Percentiles rank a stretch among this genome's conserved stretches.
phyloP scores from a whole-genome alignment of 345 rosid genomes.

The Aurinia saxatilis region DNA sequence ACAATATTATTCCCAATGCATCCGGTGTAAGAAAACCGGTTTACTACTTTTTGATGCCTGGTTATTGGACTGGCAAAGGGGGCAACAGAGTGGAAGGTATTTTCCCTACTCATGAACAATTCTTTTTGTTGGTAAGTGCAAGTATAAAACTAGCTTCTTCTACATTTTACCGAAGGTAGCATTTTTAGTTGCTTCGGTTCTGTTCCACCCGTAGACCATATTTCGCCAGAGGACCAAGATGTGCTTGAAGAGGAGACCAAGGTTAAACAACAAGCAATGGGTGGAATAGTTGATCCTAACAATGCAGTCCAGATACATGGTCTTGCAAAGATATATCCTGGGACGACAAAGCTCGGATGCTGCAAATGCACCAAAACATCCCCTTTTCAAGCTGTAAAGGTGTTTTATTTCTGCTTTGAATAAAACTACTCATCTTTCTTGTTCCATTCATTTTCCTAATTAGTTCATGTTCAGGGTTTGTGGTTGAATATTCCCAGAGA shows the following conservation, averaged over 20 bases:
- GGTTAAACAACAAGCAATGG: conserved; percentile 46
- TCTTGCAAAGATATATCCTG: conserved; percentile 73
- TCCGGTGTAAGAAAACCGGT: conserved; percentile 68
- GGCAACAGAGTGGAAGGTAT: conserved; percentile 66
- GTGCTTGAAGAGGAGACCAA: conserved; percentile 72
- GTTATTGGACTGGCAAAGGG: conserved; percentile 85
- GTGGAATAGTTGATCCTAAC: conserved; percentile 40
- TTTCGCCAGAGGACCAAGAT: conserved; percentile 68
- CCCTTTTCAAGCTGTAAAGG: conserved; percentile 80
- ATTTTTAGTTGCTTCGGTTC: conserved; percentile 65
- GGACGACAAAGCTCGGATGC: conserved; percentile 45
- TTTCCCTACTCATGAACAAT: neutral
- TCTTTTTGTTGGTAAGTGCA: neutral
- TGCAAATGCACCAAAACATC: conserved; percentile 67
- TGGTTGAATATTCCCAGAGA: conserved; percentile 79
- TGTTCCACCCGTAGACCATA: conserved; percentile 45
- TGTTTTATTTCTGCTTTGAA: neutral
- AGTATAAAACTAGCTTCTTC: neutral
- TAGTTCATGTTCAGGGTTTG: conserved; percentile 42
- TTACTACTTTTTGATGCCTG: conserved; percentile 67
- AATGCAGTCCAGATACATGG: conserved; percentile 79
- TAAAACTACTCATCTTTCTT: neutral
- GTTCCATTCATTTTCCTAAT: no score
- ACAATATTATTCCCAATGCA: conserved; percentile 76
- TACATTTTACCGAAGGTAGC: conserved; percentile 58